Percentiles rank a stretch among this genome's conserved stretches.
phyloP scores from a whole-genome alignment of 139 green algal genomes.

The Picochlorum sp. region DNA sequence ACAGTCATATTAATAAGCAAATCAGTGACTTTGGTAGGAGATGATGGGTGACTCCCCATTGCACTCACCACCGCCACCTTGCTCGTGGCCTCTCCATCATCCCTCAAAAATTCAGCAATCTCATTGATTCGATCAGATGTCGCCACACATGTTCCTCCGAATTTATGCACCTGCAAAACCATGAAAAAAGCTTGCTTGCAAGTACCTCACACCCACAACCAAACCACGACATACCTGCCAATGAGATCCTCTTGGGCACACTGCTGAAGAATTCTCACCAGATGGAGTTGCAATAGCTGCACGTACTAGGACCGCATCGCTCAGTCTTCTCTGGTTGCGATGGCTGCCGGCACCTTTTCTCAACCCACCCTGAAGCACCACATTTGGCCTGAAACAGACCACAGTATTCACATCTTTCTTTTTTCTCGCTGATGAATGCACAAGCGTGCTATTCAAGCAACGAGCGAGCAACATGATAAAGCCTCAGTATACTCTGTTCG shows the following conservation, averaged over 20 bases:
- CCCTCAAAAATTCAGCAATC: constrained; percentile 64
- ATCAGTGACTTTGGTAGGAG: constrained; percentile 82
- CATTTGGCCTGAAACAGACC: too few species aligned
- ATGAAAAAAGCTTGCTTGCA: constrained; percentile 4
- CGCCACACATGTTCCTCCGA: constrained; percentile 94
- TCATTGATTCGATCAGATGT: constrained; percentile 70
- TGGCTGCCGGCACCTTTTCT: neutral
- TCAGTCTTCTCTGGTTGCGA: neutral
- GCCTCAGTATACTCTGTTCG: too few species aligned
- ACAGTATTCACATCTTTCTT: too few species aligned
- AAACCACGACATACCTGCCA: neutral
- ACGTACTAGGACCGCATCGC: neutral
- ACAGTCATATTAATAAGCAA: constrained; percentile 84
- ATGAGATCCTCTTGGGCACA: neutral
- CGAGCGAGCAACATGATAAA: too few species aligned
- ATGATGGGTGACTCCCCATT: constrained; percentile 68
- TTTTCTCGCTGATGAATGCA: too few species aligned
- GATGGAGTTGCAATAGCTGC: neutral
- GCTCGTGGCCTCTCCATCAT: constrained; percentile 24
- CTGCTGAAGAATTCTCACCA: neutral
- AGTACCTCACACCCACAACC: neutral
- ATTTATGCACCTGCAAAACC: constrained; percentile 86
- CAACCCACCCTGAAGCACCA: too few species aligned
- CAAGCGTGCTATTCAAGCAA: too few species aligned
- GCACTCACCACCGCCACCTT: constrained; percentile 71